These are phyloP conservation scores for Peronospora farinosa DNA, from an alignment of 352 stramenopile species.

Conservation along the genomic window DNA sequence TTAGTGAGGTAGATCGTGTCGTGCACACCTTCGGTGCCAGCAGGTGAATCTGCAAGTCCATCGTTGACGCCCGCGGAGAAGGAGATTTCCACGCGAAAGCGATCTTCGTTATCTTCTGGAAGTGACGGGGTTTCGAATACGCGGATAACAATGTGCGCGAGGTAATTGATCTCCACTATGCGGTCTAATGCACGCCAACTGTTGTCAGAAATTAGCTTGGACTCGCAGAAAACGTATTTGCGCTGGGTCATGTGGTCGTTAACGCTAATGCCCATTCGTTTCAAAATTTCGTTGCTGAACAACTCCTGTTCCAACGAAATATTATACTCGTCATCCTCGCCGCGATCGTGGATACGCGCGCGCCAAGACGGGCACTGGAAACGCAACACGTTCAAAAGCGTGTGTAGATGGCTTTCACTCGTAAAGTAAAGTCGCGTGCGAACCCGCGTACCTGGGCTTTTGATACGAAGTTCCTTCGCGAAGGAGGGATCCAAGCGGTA, in stretches of 20 bases:
- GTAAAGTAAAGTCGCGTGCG: conserved; percentile 99
- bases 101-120: conserved; percentile 75
- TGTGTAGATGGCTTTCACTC: conserved; percentile 97
- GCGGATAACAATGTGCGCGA: conserved; percentile 97
- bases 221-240: conserved; percentile 77
- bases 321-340: conserved; percentile 60
- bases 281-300: conserved; percentile 80
- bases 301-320: conserved; percentile 78
- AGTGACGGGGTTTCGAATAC: conserved; percentile 94
- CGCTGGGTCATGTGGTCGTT: conserved; percentile 69
- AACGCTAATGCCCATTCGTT: conserved; percentile 80
- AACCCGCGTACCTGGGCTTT: conserved; percentile 81
- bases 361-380: conserved; percentile 80
- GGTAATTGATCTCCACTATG: conserved; percentile 95
- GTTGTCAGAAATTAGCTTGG: conserved; percentile 73
- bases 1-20: conserved; percentile 81
- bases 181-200: conserved; percentile 73
- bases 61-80: conserved; percentile 72
- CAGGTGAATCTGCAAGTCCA: conserved; percentile 17
- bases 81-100: conserved; percentile 82
- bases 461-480: conserved; percentile 93
- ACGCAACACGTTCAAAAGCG: conserved; percentile 96
- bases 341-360: conserved; percentile 44
- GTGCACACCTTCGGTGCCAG: conserved; percentile 33
- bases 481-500: conserved; percentile 84